Base-by-base conservation (phyloP, 345 rosid species). In the Fremontodendron californicum region DNA sequence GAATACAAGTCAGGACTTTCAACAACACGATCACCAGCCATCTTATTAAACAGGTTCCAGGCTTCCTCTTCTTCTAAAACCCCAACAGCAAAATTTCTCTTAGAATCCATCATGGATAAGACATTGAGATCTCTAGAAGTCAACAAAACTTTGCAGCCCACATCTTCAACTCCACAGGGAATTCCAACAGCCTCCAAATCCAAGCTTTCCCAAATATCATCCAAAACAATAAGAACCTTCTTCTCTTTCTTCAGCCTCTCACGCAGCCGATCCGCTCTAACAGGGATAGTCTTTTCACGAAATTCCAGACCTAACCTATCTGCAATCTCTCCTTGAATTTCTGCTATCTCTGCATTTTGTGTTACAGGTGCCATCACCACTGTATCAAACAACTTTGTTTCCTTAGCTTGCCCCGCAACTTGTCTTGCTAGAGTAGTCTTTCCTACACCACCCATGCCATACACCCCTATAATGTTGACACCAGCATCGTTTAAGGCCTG, bases 371-470 rank as follows among this genome's bases (percentile, higher is more conserved):
- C 78, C 39, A 63, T 9, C 0, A 71, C 78, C 5, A 79, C 71
- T 66, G 23, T 67, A 27, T 78, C 73, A 42, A 82, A 82, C 19
- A 75, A 19, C 39, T 64, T 64, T 0, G 52, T 51, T 46, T 40
- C 67, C 54, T 57, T 67, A 3, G 73, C 78, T 7, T 51, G 72
- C 3, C 13, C 3, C 7, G 23, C 73, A 9, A 79, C 52, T n/a
- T 79, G 21, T 48, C 61, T 73, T 11, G 39, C 74, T 18, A 82
- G 29, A 2, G 76, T 73, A 3, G 78, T 64, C 48, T 82, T 80
- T 9, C 85, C 85, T 5, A 68, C 45, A 45, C 85, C 82, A 1
- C 75, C 78, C 29, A 73, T 15, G 1, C 82, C 82, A 18, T 61
- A 68, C n/a, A 82, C 73, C 37, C 82, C 85, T 40, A 79, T 40